These are phyloP conservation scores for Cercis canadensis DNA, from an alignment of 306 rosid species.

Conservation along the genomic window DNA sequence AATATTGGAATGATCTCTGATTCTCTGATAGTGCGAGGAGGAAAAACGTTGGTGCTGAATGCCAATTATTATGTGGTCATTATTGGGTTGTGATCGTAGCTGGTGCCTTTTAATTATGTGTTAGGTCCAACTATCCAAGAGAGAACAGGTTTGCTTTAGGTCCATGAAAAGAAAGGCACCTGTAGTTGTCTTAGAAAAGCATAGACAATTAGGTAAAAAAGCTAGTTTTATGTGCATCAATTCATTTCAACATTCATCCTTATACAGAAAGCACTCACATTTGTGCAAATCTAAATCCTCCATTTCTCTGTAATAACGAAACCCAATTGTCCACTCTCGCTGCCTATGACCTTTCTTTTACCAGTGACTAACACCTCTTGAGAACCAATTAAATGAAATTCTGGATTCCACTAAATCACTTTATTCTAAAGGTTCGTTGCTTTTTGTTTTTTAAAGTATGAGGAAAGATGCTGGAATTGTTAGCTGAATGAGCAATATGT, in stretches of 20 bases:
- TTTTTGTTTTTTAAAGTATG: no score
- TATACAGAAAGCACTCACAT: constrained; percentile 14
- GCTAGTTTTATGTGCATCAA: not conserved
- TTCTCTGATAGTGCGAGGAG: constrained; percentile 34
- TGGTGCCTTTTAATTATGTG: constrained; percentile 12
- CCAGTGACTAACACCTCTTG: constrained; percentile 9
- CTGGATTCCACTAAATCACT: constrained; percentile 18
- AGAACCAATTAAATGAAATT: not conserved
- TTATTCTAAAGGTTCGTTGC: no score
- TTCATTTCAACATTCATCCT: constrained; percentile 10
- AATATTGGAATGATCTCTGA: constrained; percentile 21
- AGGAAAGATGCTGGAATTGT: no score
- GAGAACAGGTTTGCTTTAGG: constrained; percentile 26
- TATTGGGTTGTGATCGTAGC: constrained; percentile 32
- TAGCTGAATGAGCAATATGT: no score
- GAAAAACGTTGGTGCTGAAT: constrained; percentile 45
- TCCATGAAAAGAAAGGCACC: no score
- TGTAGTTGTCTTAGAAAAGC: constrained; percentile 19
- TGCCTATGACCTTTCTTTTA: not conserved
- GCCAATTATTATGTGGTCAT: constrained; percentile 38
- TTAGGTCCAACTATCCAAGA: constrained; percentile 23
- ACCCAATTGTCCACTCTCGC: not conserved
- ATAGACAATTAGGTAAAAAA: constrained; percentile 15
- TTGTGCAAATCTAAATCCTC: not conserved
- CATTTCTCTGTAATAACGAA: not conserved